Conservation (phyloP, 768 basidiomycete species). For the Candolleomyces eurysporus region DNA sequence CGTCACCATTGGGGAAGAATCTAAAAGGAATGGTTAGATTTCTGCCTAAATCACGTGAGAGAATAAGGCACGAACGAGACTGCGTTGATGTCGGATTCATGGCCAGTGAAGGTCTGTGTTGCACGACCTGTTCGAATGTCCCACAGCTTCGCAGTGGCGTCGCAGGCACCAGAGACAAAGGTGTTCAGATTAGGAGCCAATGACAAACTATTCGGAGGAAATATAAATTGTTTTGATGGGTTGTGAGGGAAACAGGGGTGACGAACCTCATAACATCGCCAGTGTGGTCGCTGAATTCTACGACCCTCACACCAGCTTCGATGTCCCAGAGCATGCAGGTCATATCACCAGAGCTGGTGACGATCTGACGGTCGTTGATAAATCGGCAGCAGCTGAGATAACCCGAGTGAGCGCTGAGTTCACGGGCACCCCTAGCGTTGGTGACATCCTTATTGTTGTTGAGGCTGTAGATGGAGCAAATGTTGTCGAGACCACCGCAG, state of each 20-base stretch:
- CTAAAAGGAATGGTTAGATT: constrained; percentile 38
- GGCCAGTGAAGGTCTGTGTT: constrained; percentile 97
- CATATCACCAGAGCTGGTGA: constrained; percentile 98
- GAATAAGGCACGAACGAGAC: constrained; percentile 71
- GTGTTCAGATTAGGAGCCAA: constrained; percentile 90
- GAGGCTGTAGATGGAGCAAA: constrained; percentile 97
- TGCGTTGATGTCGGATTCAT: constrained; percentile 99
- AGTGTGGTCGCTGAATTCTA: constrained; percentile 99
- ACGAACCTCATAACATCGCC: constrained; percentile 99
- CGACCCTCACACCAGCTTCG: constrained; percentile 94
- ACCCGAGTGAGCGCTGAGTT: constrained; percentile 95
- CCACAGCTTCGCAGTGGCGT: constrained; percentile 98
- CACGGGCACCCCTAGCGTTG: constrained; percentile 84
- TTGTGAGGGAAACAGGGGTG: constrained; percentile 9
- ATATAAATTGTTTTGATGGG: constrained; percentile 10
- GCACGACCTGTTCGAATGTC: constrained; percentile 97
- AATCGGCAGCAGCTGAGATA: constrained; percentile 98
- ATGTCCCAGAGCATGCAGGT: constrained; percentile 99
- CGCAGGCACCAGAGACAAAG: constrained; percentile 99
- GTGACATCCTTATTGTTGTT: constrained; percentile 71
- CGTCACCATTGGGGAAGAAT: constrained; percentile 99
- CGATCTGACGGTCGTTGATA: constrained; percentile 97
- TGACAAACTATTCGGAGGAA: constrained; percentile 62
- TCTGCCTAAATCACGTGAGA: constrained; percentile 9
- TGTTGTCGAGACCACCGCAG: constrained; percentile 98